phyloP scores from a whole-genome alignment of 768 basidiomycete genomes.

The Trametes gibbosa region DNA sequence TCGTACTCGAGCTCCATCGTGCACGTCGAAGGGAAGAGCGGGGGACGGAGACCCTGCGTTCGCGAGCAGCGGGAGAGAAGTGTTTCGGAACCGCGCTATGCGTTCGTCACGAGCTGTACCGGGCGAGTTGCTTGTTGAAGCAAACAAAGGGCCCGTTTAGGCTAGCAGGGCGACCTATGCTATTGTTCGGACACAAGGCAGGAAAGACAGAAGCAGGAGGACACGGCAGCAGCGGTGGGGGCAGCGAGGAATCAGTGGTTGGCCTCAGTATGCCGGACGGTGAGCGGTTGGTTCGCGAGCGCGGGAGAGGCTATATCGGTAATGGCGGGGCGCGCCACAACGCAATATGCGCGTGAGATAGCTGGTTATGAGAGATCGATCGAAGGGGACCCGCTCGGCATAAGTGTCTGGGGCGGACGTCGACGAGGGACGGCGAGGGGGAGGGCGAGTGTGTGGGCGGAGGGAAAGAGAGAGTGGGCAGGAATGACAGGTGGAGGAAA shows the following conservation, averaged over 20 bases:
- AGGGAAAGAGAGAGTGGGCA: not conserved
- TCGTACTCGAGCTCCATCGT: constrained; percentile 28
- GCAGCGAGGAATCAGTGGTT: not conserved
- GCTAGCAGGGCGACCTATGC: constrained; percentile 11
- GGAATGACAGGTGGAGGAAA: not conserved
- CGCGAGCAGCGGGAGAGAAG: constrained; percentile 2
- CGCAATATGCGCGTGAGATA: constrained; percentile 10
- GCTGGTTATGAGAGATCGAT: constrained; percentile 11
- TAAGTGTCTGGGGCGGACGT: not conserved
- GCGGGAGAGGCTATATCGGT: constrained; percentile 21
- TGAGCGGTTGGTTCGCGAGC: constrained; percentile 6
- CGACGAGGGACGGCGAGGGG: not conserved
- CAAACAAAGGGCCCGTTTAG: constrained; percentile 22
- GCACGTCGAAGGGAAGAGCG: not conserved
- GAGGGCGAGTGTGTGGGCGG: no score
- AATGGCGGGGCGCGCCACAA: constrained; percentile 14
- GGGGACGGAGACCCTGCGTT: not conserved
- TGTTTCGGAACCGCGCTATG: constrained; percentile 1
- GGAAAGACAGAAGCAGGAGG: not conserved
- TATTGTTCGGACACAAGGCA: constrained; percentile 2
- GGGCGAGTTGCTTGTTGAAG: constrained; percentile 21
- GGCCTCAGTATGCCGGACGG: constrained; percentile 2
- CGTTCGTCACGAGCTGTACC: constrained; percentile 15
- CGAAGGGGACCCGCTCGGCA: not conserved
- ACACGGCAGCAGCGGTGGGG: not conserved